These are phyloP conservation scores for Eremochloa ophiuroides DNA, from an alignment of 176 grass and related monocot species.

Conservation along the genomic window DNA sequence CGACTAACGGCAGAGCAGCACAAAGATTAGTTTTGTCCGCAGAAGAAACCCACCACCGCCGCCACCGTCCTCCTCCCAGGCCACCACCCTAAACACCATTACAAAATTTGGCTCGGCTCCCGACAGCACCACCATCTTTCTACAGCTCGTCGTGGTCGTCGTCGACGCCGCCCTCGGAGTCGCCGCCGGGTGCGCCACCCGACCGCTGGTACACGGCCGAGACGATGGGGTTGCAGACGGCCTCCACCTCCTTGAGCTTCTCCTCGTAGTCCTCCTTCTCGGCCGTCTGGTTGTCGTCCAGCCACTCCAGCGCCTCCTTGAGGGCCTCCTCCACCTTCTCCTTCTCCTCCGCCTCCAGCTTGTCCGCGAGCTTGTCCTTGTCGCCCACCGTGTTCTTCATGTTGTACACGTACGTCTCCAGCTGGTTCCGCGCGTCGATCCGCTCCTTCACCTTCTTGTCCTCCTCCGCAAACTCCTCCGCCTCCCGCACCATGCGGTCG, in stretches of 20 bases:
- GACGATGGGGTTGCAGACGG: conserved; percentile 66
- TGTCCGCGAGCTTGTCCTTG: conserved; percentile 70
- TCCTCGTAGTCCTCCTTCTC: conserved; percentile 75
- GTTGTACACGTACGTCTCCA: conserved; percentile 71
- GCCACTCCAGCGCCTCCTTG: conserved; percentile 69
- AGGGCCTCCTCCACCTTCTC: conserved; percentile 70
- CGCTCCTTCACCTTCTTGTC: conserved; percentile 75
- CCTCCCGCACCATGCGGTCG: conserved; percentile 68
- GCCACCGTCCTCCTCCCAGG: background rate
- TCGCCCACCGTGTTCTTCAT: conserved; percentile 69
- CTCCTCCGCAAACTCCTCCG: conserved; percentile 62
- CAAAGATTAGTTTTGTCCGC: background rate
- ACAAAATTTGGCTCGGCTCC: conserved; percentile 35
- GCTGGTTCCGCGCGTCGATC: conserved; percentile 63
- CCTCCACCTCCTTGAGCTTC: conserved; percentile 83
- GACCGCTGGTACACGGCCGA: conserved; percentile 66
- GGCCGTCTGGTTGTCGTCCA: conserved; percentile 63
- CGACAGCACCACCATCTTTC: background rate
- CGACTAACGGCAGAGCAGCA: background rate
- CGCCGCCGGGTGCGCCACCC: conserved; percentile 3
- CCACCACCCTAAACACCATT: background rate
- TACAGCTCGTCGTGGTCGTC: conserved; percentile 69
- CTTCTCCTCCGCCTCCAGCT: conserved; percentile 76
- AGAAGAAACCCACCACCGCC: background rate
- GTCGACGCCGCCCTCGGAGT: background rate